Conservation (phyloP, 371 early-diverging fungal genomes). For the Mucor mucedo region DNA sequence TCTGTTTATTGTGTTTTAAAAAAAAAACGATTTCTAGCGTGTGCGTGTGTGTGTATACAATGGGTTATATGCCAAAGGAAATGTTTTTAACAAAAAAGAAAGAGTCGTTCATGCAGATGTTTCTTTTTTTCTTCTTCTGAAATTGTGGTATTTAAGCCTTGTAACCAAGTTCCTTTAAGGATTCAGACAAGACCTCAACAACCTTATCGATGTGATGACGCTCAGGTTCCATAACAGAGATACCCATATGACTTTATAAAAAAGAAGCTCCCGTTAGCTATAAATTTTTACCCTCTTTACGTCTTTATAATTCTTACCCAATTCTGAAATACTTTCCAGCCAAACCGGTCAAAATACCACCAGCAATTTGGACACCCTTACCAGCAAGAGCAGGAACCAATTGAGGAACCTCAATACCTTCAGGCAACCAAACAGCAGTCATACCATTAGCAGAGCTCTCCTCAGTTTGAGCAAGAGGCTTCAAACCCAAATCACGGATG, state of each 20-base stretch:
- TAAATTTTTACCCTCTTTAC: not conserved
- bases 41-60: too few species aligned
- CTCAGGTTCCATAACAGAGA: slow-evolving; percentile 79
- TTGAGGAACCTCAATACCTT: slow-evolving; percentile 77
- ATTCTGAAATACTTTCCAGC: slow-evolving; percentile 94
- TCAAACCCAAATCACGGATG: slow-evolving; percentile 74
- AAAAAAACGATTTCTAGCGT: too few species aligned
- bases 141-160: slow-evolving; percentile 20
- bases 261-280: not conserved
- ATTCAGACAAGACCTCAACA: slow-evolving; percentile 69
- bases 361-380: slow-evolving; percentile 90
- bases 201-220: slow-evolving; percentile 78
- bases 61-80: too few species aligned
- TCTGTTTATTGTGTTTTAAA: too few species aligned
- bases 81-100: too few species aligned
- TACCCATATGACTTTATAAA: slow-evolving; percentile 84
- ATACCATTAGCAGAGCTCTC: slow-evolving; percentile 88
- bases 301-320: slow-evolving; percentile 52
- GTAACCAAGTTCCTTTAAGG: slow-evolving; percentile 72
- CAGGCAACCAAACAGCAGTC: slow-evolving; percentile 95
- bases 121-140: too few species aligned
- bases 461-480: slow-evolving; percentile 67
- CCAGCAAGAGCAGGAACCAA: slow-evolving; percentile 77
- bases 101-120: too few species aligned
- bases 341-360: slow-evolving; percentile 88